phyloP scores from a whole-genome alignment of 176 grass and related monocot species.

The Oryza brachyantha region DNA sequence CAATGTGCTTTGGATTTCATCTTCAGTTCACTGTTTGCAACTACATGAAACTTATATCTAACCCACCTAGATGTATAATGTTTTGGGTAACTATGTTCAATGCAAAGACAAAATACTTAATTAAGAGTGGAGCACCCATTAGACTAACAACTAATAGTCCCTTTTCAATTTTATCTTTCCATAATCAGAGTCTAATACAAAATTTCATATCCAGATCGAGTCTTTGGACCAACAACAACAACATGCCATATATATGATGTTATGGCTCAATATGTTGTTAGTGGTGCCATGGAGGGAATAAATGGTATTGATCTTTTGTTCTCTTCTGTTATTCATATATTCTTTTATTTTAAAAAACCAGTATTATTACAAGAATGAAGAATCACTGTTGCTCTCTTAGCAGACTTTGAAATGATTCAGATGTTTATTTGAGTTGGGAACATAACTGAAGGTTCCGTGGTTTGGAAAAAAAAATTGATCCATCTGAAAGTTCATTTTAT shows the following conservation, averaged over 20 bases:
- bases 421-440: neutral
- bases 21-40: neutral
- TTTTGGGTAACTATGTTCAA: neutral
- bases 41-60: neutral
- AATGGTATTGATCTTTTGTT: slow-evolving; percentile 57
- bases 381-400: neutral
- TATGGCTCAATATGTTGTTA: slow-evolving; percentile 71
- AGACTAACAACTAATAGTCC: neutral
- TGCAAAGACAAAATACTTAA: neutral
- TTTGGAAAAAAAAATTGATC: neutral
- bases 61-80: neutral
- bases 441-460: neutral
- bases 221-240: slow-evolving; percentile 76
- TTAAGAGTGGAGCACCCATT: neutral
- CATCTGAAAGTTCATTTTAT: neutral
- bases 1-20: neutral
- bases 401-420: neutral
- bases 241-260: slow-evolving; percentile 73
- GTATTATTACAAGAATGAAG: neutral
- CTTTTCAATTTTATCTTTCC: neutral
- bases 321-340: slow-evolving; percentile 19
- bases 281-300: slow-evolving; percentile 76
- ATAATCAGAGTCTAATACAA: slow-evolving; percentile 21
- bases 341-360: neutral
- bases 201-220: slow-evolving; percentile 56